Conservation (phyloP, 73 alveolate species). For the Diophrys appendiculata region DNA sequence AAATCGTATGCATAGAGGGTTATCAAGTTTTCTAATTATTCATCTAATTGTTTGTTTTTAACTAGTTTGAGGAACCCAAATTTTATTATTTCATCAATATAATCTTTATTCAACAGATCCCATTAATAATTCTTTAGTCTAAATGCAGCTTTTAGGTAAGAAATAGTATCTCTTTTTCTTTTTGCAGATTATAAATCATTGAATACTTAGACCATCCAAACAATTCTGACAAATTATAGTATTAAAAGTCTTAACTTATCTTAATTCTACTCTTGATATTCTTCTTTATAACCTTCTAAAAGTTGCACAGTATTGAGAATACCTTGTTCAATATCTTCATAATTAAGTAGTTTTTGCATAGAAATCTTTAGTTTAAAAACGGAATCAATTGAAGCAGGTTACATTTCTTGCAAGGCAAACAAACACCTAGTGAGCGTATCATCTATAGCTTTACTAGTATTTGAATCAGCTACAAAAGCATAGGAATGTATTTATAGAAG, state of each 20-base stretch:
- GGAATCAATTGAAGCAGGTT: background rate
- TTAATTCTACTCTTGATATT: background rate
- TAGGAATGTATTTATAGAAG: no score
- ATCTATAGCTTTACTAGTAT: background rate
- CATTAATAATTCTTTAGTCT: background rate
- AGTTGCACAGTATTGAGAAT: background rate
- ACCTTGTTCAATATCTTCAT: background rate
- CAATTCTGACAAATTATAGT: background rate
- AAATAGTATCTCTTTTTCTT: background rate
- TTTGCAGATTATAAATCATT: no score
- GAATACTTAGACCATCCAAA: background rate
- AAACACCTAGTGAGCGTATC: background rate
- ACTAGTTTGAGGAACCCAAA: no score
- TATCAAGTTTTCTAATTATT: no score
- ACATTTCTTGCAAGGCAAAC: background rate
- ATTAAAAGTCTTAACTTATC: no score
- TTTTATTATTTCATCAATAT: background rate
- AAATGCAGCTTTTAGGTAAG: background rate
- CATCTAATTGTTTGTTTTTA: no score
- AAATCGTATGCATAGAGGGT: no score
- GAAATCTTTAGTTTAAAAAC: background rate
- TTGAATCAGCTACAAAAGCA: no score
- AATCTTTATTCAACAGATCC: background rate
- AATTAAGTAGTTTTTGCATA: background rate
- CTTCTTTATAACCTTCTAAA: background rate